Conservation (phyloP, 2,329 filamentous ascomycete species). For the Pseudovirgaria hyperparasitica region DNA sequence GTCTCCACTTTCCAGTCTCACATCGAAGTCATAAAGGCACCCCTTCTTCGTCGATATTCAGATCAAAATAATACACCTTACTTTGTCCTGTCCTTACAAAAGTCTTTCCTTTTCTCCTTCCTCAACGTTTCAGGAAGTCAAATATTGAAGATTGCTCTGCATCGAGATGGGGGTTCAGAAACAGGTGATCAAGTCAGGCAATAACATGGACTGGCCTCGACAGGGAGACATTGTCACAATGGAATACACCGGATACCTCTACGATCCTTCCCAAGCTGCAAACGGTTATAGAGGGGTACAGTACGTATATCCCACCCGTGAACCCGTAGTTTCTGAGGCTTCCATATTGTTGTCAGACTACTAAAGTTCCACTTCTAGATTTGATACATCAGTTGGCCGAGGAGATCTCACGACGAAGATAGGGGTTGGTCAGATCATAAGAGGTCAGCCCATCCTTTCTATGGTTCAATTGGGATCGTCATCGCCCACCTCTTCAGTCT, state of each 20-base stretch:
- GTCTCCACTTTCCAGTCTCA: too few species aligned
- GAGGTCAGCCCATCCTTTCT: constrained; percentile 49
- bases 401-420: constrained; percentile 67
- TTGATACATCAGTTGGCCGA: constrained; percentile 73
- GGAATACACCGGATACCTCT: constrained; percentile 83
- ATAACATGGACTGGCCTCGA: constrained; percentile 45
- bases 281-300: constrained; percentile 53
- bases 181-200: constrained; percentile 48
- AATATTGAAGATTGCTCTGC: constrained; percentile 1
- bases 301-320: constrained; percentile 38
- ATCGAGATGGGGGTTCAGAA: constrained; percentile 53
- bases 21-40: too few species aligned
- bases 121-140: constrained; percentile 1
- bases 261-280: constrained; percentile 47
- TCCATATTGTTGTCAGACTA: constrained; percentile 8
- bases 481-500: constrained; percentile 3
- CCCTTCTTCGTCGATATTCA: too few species aligned
- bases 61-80: too few species aligned
- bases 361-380: constrained; percentile 43
- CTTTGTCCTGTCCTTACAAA: not conserved
- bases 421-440: constrained; percentile 74
- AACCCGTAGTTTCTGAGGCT: constrained; percentile 2
- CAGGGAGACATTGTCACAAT: constrained; percentile 67
- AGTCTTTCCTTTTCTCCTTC: not conserved
- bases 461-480: not conserved